Evolutionary conservation across 345 rosid genomes (phyloP).

Genomic region (Eucalyptus camaldulensis): DNA sequence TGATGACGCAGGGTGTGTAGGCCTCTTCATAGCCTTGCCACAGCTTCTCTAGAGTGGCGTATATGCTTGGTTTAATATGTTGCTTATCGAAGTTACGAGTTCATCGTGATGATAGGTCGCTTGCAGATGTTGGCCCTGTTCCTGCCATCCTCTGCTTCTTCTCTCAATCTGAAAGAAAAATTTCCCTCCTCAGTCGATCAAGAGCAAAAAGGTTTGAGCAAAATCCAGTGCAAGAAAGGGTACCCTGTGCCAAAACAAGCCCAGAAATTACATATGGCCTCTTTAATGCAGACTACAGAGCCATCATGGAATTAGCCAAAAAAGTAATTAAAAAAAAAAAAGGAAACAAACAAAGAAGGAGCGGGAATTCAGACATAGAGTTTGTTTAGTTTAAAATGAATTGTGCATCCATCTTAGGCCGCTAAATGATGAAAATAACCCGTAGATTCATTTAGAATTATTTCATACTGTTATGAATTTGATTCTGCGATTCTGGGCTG

Average conservation of each 20-base stretch:
- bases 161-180: too few relatives aligned
- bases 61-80: too few relatives aligned
- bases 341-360: background rate
- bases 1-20: background rate
- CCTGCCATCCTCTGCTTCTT: background rate
- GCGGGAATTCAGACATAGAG: background rate
- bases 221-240: background rate
- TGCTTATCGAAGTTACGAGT: too few relatives aligned
- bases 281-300: background rate
- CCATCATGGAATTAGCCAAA: background rate
- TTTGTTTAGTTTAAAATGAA: background rate
- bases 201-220: background rate
- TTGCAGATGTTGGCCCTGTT: background rate
- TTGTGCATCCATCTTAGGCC: too few relatives aligned
- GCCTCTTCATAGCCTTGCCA: background rate
- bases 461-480: too few relatives aligned
- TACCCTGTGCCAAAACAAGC: background rate
- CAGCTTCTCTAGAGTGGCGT: too few relatives aligned
- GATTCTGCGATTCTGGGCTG: background rate
- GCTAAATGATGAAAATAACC: too few relatives aligned
- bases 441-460: too few relatives aligned
- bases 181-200: background rate
- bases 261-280: background rate
- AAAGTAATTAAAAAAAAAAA: too few relatives aligned
- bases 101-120: background rate